Base-by-base conservation (phyloP, 495 filamentous ascomycete species). In the Platismatia glauca region DNA sequence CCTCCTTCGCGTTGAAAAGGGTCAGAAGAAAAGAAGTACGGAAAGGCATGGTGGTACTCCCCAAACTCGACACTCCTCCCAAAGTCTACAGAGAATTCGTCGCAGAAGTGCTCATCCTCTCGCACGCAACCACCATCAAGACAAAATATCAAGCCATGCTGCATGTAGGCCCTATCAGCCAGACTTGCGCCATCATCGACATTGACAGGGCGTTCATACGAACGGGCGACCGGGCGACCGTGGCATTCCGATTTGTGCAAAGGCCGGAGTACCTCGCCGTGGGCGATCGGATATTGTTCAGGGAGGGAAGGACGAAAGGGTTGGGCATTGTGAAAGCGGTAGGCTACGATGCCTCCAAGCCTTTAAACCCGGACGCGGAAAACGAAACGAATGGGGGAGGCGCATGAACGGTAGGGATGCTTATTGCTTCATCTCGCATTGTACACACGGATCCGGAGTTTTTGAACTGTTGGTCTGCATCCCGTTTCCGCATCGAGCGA, bases 111-210 rank as follows among this genome's bases (percentile, higher is more conserved):
- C 81, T 98, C 8, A 98, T 98, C 64, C 80, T 98, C 11, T 91
- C 88, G 6, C 94, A 98, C 71, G 94, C 94, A 1, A 98, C 94
- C n/a, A 98, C 94, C 53, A 98, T 98, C 74, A 94, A 95, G 72
- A 91, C 89, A 8, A 92, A 92, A 69, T 98, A 98, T 70, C 94
- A 98, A 73, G 95, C 94, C 7, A 98, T 98, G 94, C 81, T 98
- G 27, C 94, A 98, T 69, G 94, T 98, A 24, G 94, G 94, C 11
- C 89, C 94, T 1, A 89, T 98, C 58, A 90, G 86, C 61, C 94
- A 98, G 74, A 98, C 94, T 0, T 97, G 95, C 67, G 86, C 91
- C 9, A 97, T 98, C 69, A 96, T 98, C 67, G 94, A 97, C 68
- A 95, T 98, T 62, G 94, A 98, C 70, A 86, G 93, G n/a, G 87